Base-by-base conservation (phyloP, 441 rosid species). In the Arabidopsis hybrid region DNA sequence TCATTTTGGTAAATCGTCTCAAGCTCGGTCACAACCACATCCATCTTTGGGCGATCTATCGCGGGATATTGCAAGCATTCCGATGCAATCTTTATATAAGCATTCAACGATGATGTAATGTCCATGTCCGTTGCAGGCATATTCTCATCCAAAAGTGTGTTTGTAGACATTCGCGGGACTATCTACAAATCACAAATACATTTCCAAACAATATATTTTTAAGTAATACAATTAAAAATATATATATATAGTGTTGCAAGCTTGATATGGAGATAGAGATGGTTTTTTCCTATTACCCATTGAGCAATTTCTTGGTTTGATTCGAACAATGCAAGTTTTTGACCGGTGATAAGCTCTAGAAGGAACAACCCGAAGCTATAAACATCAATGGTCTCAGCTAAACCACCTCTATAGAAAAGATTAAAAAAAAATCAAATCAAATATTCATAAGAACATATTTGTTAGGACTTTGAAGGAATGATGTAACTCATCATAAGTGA, bases 101-200 rank as follows among this genome's bases (percentile, higher is more conserved):
- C n/a, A 0, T 13, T 2, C 3, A 13, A 13, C 16, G 49, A 43
- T 5, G 21, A 18, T 18, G 21, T 18, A 18, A 18, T 13, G 7
- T 13, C 0, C 8, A 0, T 43, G 16, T 5, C 5, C 16, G 49
- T 79, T 68, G 83, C 87, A 39, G 18, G 60, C 4, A 86, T 78
- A 7, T 84, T 75, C 5, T 4, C 67, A 75, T 90, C 93, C 72
- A 80, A 85, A 67, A 86, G 75, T 49, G 74, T 69, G 39, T 77
- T 74, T 39, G 82, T 70, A 67, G 56, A 60, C 65, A 80, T 46
- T 47, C 75, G 40, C 1, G 78, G 72, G 39, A 69, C 62, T 57
- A 87, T 85, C 92, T 90, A 13, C 49, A 43, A 3, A 43, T 43
- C 49, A 43, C 16, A 43, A 13, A 13, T 13, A 43, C 8, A 13